Evolutionary conservation across 768 basidiomycete genomes (phyloP).

Genomic region (Leccinum imitatum): DNA sequence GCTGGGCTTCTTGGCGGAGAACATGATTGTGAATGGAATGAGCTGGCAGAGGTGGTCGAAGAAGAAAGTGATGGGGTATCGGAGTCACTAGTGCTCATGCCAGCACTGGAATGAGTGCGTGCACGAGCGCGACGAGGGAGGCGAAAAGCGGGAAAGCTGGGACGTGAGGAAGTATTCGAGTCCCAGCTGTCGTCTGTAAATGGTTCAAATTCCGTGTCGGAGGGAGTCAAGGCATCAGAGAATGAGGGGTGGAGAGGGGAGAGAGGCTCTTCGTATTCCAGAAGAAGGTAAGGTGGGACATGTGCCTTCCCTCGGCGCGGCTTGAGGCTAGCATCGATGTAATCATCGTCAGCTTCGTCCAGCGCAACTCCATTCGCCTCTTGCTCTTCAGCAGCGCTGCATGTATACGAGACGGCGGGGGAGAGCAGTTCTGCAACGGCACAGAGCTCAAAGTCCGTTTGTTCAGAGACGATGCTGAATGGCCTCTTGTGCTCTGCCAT

Average conservation of each 20-base stretch:
- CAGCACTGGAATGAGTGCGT: slow-evolving; percentile 28
- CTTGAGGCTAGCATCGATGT: slow-evolving; percentile 28
- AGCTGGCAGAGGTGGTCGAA: slow-evolving; percentile 39
- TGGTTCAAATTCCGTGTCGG: slow-evolving; percentile 38
- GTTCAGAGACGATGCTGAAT: slow-evolving; percentile 44
- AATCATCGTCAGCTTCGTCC: slow-evolving; percentile 31
- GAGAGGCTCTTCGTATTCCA: slow-evolving; percentile 33
- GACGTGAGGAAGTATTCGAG: slow-evolving; percentile 19
- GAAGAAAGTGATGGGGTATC: slow-evolving; percentile 52
- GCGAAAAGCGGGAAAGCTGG: slow-evolving; percentile 29
- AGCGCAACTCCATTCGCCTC: slow-evolving; percentile 22
- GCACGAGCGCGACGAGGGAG: slow-evolving; percentile 34
- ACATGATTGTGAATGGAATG: slow-evolving; percentile 33
- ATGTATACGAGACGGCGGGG: slow-evolving; percentile 28
- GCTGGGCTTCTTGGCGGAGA: slow-evolving; percentile 36
- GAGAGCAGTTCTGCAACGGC: slow-evolving; percentile 51
- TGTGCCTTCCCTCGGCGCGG: slow-evolving; percentile 11
- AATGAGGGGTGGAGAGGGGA: slow-evolving; percentile 26
- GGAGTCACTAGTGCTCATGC: slow-evolving; percentile 37
- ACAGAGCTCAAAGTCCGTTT: slow-evolving; percentile 50
- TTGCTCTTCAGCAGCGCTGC: slow-evolving; percentile 27
- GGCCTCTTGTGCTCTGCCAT: slow-evolving; percentile 34
- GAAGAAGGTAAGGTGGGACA: slow-evolving; percentile 24
- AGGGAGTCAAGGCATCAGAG: slow-evolving; percentile 21
- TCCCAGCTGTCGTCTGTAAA: slow-evolving; percentile 31